Evolutionary conservation across 1,139 yeast genomes (phyloP), one percentile per base, ranked within the genome.

Genomic region (Groenewaldozyma sp.): DNA sequence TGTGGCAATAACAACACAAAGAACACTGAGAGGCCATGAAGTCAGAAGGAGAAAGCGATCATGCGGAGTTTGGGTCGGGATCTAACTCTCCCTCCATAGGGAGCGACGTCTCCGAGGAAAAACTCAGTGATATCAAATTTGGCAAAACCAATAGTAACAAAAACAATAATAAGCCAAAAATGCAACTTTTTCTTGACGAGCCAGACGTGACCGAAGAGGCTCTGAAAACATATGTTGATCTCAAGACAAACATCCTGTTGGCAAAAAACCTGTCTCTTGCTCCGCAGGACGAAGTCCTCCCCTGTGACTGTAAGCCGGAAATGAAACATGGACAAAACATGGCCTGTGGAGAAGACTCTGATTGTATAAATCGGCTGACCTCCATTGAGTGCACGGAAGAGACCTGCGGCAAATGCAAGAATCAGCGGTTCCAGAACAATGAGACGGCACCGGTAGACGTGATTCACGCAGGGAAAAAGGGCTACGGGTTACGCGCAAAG

Each of bases 321-420:
- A 66, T 71, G 68, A 70, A 67, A 49, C 55, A 58, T 6, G 64
- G 58, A 0, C 46, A 50, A 31, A 86, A 86, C 56, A 50, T 58
- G 28, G 95, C 96, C 3, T 91, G 98, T 70, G 84, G 78, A 24
- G 86, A 82, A 31, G 82, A 81, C 47, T 78, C 88, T 19, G 87
- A 81, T 58, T 91, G 98, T 71, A 87, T 91, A 51, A 91, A 91
- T 60, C 65, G 97, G 39, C 74, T 86, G 44, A 91, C 97, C 0
- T 80, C 88, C 32, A 88, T 91, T 35, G 98, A 91, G 60, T 91
- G 98, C 72, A 73, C 78, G 2, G 76, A 82, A 53, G 82, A 70
- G n/a, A 38, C 49, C 16, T 88, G 97, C 60, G 95, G 95, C 16
- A 67, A 71, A 29, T 91, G 98, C 64, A 78, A 72, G 48, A 91